Evolutionary conservation across 1,284 basidiomycete species (phyloP).

Genomic region (Kalmanozyma brasiliensis): DNA sequence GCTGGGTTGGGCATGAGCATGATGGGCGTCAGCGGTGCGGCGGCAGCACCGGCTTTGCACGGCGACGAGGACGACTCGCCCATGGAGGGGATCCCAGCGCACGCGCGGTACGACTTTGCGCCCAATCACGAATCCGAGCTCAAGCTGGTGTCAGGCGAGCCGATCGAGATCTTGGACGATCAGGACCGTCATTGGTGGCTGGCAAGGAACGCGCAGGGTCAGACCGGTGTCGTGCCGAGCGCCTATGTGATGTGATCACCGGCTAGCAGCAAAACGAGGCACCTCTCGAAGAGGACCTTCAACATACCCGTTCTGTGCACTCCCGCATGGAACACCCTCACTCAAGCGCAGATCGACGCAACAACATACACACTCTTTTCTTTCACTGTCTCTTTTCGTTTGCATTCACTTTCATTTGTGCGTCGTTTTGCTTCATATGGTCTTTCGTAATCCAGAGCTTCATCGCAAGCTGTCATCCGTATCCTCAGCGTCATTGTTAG

Average conservation of each 20-base stretch:
- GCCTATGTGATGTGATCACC: slow-evolving; percentile 56
- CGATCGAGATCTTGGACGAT: slow-evolving; percentile 60
- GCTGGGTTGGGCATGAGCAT: slow-evolving; percentile 16
- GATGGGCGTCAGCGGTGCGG: slow-evolving; percentile 51
- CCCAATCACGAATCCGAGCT: slow-evolving; percentile 62
- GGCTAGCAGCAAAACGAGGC: neutral
- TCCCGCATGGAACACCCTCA: neutral
- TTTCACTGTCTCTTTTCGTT: slow-evolving; percentile 22
- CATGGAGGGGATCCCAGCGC: slow-evolving; percentile 57
- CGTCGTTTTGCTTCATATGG: neutral
- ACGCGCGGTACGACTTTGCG: slow-evolving; percentile 61
- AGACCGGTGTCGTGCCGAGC: slow-evolving; percentile 59
- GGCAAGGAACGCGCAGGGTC: slow-evolving; percentile 48
- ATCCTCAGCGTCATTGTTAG: too few relatives aligned
- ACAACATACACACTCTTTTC: slow-evolving; percentile 3
- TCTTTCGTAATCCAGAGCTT: slow-evolving; percentile 1
- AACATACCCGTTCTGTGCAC: slow-evolving; percentile 21
- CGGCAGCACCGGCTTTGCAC: slow-evolving; percentile 72
- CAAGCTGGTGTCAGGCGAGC: slow-evolving; percentile 53
- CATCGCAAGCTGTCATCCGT: neutral
- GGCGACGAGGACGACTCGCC: slow-evolving; percentile 43
- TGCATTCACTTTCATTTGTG: neutral
- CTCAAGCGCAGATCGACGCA: neutral
- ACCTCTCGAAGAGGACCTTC: neutral
- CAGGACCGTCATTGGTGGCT: slow-evolving; percentile 64